phyloP scores from a whole-genome alignment of 2,329 filamentous ascomycete species.

The Exophiala oligosperma region DNA sequence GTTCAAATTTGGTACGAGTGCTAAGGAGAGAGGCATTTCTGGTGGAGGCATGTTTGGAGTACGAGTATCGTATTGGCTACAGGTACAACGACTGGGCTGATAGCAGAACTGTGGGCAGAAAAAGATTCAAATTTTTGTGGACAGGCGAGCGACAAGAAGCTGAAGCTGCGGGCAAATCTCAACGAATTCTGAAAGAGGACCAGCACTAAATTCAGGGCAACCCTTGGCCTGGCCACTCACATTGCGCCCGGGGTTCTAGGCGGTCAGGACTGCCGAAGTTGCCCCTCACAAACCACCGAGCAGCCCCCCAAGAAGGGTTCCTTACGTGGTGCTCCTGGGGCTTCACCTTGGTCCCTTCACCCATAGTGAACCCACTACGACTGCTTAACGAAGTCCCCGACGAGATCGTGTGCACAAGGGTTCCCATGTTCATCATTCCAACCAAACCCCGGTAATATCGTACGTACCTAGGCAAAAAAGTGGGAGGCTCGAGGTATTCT shows the following conservation, averaged over 20 bases:
- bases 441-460: no score
- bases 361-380: no score
- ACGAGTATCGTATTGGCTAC: no score
- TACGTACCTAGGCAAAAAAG: no score
- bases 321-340: no score
- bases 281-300: neutral
- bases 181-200: conserved; percentile 3
- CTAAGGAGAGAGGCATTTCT: neutral
- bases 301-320: neutral
- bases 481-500: no score
- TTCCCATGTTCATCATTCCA: no score
- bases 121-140: conserved; percentile 11
- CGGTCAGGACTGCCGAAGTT: neutral
- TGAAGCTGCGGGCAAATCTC: conserved; percentile 2
- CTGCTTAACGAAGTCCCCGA: neutral
- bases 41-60: neutral
- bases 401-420: no score
- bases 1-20: neutral
- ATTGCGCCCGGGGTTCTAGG: neutral
- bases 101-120: neutral
- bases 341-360: no score
- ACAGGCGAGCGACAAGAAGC: neutral
- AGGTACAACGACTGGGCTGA: neutral
- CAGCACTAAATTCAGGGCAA: conserved; percentile 9
- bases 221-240: neutral